Evolutionary conservation across 805 yeast species (phyloP).

Genomic region (Kuraishia borneana): DNA sequence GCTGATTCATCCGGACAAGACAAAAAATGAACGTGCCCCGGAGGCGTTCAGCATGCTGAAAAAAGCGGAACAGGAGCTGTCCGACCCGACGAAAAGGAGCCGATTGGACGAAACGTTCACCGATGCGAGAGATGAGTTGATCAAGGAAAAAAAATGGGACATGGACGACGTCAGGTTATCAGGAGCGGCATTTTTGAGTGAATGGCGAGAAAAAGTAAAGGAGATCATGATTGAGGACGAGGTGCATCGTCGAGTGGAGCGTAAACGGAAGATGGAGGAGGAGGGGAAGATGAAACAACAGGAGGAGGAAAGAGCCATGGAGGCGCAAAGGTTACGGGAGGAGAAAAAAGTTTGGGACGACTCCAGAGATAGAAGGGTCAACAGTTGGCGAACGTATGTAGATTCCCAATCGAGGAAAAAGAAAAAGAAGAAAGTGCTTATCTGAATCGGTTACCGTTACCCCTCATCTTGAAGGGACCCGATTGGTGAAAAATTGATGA

Average conservation of each 20-base stretch:
- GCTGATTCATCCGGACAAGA: constrained; percentile 61
- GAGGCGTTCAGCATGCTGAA: constrained; percentile 51
- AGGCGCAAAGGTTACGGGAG: constrained; percentile 21
- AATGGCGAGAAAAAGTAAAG: constrained; percentile 31
- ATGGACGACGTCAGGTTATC: constrained; percentile 23
- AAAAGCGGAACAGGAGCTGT: constrained; percentile 34
- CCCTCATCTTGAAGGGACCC: too few relatives aligned
- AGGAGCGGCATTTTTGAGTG: constrained; percentile 21
- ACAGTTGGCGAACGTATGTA: constrained; percentile 45
- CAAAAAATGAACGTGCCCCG: constrained; percentile 43
- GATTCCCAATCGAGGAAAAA: constrained; percentile 33
- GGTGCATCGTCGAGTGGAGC: constrained; percentile 26
- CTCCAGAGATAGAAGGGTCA: constrained; percentile 43
- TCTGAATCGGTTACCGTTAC: too few relatives aligned
- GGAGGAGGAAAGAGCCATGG: constrained; percentile 17
- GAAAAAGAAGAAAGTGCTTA: constrained; percentile 24
- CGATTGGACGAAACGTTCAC: constrained; percentile 32
- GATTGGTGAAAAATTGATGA: too few relatives aligned
- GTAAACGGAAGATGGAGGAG: constrained; percentile 27
- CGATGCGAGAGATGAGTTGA: constrained; percentile 27
- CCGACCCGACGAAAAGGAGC: constrained; percentile 24
- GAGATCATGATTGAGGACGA: constrained; percentile 35
- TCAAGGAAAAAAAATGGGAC: constrained; percentile 24
- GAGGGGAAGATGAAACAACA: constrained; percentile 24
- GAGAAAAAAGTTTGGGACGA: constrained; percentile 49